Evolutionary conservation across 257 asterid genomes (phyloP), one percentile per base, ranked within the genome.

Genomic region (Handroanthus guayacan): DNA sequence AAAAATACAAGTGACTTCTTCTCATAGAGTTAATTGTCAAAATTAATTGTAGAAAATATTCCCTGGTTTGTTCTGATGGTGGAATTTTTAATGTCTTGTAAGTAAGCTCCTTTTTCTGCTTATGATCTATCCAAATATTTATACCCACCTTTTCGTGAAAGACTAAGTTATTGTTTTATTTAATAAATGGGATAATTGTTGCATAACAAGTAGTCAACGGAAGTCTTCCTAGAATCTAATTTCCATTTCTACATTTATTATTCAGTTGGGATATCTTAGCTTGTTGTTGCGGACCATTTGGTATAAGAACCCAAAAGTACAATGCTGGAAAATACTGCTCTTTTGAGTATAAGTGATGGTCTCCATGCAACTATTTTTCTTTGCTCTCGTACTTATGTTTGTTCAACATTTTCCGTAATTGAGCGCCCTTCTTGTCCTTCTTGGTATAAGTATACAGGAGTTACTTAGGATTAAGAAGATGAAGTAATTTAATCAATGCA

Each of bases 121-220:
- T 67, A 16, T 66, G 20, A 25, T 70, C 48, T 36, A n/a, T 48
- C 56, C n/a, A 4, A 74, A 62, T 70, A n/a, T 54, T 51, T 52
- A 38, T 48, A 36, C 68, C 63, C 63, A 69, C 45, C 51, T 44
- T 63, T 64, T 25, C 51, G 11, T 69, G 60, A 7, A 76, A 48
- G 17, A 45, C 69, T 58, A 16, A 20, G 62, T 58, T 70, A 17
- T 37, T 12, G 16, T n/a, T 57, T 25, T 63, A 43, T 44, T 11
- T 69, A 71, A 54, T 61, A 39, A 6, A n/a, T 54, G 3, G 36
- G 47, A 56, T 12, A 52, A 71, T 68, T 68, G 17, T 41, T 69
- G 5, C 45, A n/a, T 36, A 73, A 65, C 54, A 36, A 51, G 47
- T 79, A n/a, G 62, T 80, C 76, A 47, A 47, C 60, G 65, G 63